Base-by-base conservation (phyloP, 2,329 filamentous ascomycete genomes). In the Colletotrichum cereale region DNA sequence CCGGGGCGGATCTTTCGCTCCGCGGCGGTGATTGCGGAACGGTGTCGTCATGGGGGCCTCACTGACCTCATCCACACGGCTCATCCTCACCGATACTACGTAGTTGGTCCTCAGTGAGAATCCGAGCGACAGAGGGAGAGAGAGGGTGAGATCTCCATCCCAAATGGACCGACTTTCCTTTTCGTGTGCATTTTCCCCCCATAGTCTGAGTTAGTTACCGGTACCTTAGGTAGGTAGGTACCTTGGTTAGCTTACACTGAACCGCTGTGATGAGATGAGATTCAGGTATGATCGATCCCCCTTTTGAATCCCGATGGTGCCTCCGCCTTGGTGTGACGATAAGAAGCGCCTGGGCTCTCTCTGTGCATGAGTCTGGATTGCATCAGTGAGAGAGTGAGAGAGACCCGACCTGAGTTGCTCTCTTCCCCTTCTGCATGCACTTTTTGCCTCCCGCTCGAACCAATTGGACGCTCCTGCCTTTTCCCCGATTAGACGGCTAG, bases 21-120 rank as follows among this genome's bases (percentile, higher is more conserved):
- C 61, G 61, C 8, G 36, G n/a, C 14, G 55, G 53, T 21, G 42
- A 57, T 57, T 57, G 64, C 57, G 24, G 38, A 57, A 44, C 38
- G 16, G 68, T 71, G 68, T 68, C 68, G 68, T 71, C 68, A 71
- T 71, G 65, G 58, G 62, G 42, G 26, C 58, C 42, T 48, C 60
- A 71, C 70, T 72, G 70, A 72, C 70, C 70, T 71, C 70, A 72
- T 72, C 18, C 68, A 31, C 0, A 7, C 44, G 48, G 7, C 29
- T 21, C 1, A 18, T 2, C 14, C 34, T 60, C 58, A 62, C 63
- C 57, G 36, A 34, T 57, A 53, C 58, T 57, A 53, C 58, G 52
- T 53, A 63, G n/a, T 48, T 48, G 4, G 1, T 2, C 24, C 24
- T 26, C n/a, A 26, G 11, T 7, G 47, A 29, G 26, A 24, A n/a